These are phyloP conservation scores for Forsythia suspensa DNA, from an alignment of 257 asterid genomes.

Conservation along the genomic window DNA sequence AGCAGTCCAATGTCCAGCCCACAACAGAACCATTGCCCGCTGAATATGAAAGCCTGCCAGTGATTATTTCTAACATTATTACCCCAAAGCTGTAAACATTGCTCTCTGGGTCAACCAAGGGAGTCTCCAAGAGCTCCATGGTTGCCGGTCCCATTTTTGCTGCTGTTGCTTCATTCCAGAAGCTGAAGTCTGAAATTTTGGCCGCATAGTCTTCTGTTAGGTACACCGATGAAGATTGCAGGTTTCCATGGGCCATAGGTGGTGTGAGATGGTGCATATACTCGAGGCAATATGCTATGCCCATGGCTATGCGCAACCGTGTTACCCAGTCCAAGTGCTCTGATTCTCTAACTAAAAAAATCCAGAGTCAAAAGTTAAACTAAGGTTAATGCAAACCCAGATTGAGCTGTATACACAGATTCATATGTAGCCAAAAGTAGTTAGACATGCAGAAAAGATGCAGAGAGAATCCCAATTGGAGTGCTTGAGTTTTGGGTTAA, in stretches of 20 bases:
- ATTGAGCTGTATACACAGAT: not conserved
- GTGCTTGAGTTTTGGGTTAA: too few relatives aligned
- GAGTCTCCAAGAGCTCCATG: slow-evolving; percentile 34
- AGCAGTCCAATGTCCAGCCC: slow-evolving; percentile 72
- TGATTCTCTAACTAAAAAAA: slow-evolving; percentile 58
- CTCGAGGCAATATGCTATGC: slow-evolving; percentile 76
- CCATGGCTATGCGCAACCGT: slow-evolving; percentile 84
- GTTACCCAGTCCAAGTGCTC: slow-evolving; percentile 92
- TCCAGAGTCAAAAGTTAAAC: not conserved
- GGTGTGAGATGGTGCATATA: slow-evolving; percentile 85
- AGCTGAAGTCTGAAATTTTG: slow-evolving; percentile 64
- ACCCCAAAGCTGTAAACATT: slow-evolving; percentile 73
- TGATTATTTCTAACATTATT: slow-evolving; percentile 65
- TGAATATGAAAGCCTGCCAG: slow-evolving; percentile 66
- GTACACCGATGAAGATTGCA: slow-evolving; percentile 53
- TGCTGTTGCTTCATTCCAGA: slow-evolving; percentile 67
- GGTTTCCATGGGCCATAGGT: slow-evolving; percentile 55
- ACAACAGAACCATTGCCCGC: slow-evolving; percentile 55
- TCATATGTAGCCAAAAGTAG: too few relatives aligned
- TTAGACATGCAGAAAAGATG: too few relatives aligned
- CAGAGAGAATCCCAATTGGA: too few relatives aligned
- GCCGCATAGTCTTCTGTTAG: slow-evolving; percentile 98
- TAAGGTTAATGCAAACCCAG: not conserved
- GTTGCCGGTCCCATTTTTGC: slow-evolving; percentile 6
- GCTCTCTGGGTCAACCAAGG: slow-evolving; percentile 55